These are phyloP conservation scores for Aspergillus heteromorphus DNA, from an alignment of 495 filamentous ascomycete species.

Conservation along the genomic window DNA sequence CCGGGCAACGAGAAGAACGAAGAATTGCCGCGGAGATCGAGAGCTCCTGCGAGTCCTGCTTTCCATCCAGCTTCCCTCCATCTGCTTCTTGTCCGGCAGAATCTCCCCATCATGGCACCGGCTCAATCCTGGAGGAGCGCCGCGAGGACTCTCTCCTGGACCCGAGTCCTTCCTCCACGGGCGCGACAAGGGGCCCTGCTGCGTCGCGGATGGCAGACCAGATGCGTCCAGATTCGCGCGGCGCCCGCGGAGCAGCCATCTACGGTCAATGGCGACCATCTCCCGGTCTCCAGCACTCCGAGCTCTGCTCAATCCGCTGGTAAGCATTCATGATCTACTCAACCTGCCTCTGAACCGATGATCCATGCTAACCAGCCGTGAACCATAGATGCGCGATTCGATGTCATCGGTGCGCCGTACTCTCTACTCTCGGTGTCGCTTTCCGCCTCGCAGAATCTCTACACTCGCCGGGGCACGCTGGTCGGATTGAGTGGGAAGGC, in stretches of 20 bases:
- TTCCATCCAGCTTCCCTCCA: background rate
- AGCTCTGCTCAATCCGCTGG: slow-evolving; percentile 38
- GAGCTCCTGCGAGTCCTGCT: no score
- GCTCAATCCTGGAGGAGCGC: slow-evolving; percentile 35
- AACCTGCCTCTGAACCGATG: background rate
- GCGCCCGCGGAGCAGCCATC: slow-evolving; percentile 32
- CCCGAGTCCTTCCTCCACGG: slow-evolving; percentile 29
- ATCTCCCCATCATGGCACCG: slow-evolving; percentile 21
- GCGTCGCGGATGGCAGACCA: slow-evolving; percentile 25
- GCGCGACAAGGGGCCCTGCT: slow-evolving; percentile 21
- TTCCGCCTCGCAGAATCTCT: slow-evolving; percentile 87
- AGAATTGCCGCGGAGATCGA: slow-evolving; percentile 11
- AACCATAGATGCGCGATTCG: slow-evolving; percentile 81
- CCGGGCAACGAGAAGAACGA: slow-evolving; percentile 11
- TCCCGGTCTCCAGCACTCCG: slow-evolving; percentile 37
- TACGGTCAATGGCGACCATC: slow-evolving; percentile 31
- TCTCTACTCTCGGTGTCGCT: slow-evolving; percentile 89
- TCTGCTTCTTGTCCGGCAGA: background rate
- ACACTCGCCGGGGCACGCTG: slow-evolving; percentile 83
- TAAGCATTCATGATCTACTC: slow-evolving; percentile 11
- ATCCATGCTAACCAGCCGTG: slow-evolving; percentile 6
- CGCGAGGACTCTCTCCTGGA: slow-evolving; percentile 34
- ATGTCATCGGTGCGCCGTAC: slow-evolving; percentile 82
- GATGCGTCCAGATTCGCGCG: slow-evolving; percentile 43
- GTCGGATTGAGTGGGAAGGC: slow-evolving; percentile 84